Base-by-base conservation (phyloP, 306 rosid species). In the Sechiopsis laciniata region DNA sequence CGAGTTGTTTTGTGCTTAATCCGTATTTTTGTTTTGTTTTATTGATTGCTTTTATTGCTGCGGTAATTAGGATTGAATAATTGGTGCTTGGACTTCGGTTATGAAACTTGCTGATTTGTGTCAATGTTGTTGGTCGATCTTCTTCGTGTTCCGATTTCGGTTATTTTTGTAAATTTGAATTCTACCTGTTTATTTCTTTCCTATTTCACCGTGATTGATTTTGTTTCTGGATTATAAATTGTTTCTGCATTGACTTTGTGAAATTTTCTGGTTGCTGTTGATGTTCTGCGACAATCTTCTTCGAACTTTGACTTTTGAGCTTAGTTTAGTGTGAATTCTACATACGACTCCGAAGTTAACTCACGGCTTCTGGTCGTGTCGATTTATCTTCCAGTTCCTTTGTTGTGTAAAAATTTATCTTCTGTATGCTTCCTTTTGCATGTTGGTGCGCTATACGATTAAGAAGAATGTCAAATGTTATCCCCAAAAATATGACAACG, bases 391-490 rank as follows among this genome's bases (percentile, higher is more conserved):
- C 35, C 48, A 62, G 48, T 62, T 62, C 48, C 59, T 55, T 55
- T 55, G 59, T 55, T 10, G 12, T 55, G 59, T 55, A n/a, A n/a
- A n/a, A 64, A 42, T 42, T 17, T 65, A 19, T 65, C 54, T 42
- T 10, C 54, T 65, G n/a, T 10, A 16, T 17, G 15, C 71, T 42
- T 10, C 53, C 12, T 20, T 42, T 20, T 20, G 56, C 73, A 11
- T 37, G 24, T 50, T 48, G 20, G 1, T 1, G 21, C 14, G 22
- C 1, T 50, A 7, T 21, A 21, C 15, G 26, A 40, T 66, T 66
- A 48, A 50, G 56, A 48, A 68, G 58, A 69, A 68, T 68, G 14
- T 46, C 20, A 68, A 46, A 15, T 68, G 40, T 14, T 46, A 14
- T 19, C 32, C 71, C 35, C 52, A 17, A 65, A n/a, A 40, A 17